Conservation (phyloP, 164 flowering plant species). For the Aristolochia californica region DNA sequence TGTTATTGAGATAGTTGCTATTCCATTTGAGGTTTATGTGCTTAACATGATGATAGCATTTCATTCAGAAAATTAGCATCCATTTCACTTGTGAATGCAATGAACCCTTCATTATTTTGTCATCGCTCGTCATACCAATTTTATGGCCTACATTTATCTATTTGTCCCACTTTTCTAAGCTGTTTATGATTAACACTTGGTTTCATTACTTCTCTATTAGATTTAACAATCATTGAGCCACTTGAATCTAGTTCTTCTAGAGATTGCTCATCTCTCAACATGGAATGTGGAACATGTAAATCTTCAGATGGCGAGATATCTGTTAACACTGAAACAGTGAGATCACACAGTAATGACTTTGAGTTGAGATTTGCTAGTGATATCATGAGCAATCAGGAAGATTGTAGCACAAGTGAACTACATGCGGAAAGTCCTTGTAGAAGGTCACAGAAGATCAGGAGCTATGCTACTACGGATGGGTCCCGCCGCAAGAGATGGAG, state of each 20-base stretch:
- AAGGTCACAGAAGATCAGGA: slow-evolving; percentile 37
- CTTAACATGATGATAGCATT: too few species aligned
- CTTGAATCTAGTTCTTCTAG: slow-evolving; percentile 23
- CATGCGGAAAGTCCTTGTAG: slow-evolving; percentile 22
- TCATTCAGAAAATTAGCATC: too few species aligned
- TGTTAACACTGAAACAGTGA: slow-evolving; percentile 22
- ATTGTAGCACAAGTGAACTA: slow-evolving; percentile 78
- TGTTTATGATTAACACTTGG: too few species aligned
- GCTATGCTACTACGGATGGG: slow-evolving; percentile 44
- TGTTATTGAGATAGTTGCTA: background rate
- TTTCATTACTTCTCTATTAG: too few species aligned
- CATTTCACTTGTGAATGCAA: too few species aligned
- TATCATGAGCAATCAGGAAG: slow-evolving; percentile 38
- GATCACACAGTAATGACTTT: slow-evolving; percentile 27
- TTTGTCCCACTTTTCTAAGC: too few species aligned
- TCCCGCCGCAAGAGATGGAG: slow-evolving; percentile 87
- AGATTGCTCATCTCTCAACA: slow-evolving; percentile 24
- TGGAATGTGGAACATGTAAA: slow-evolving; percentile 27
- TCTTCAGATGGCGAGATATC: slow-evolving; percentile 49
- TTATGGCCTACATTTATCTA: too few species aligned
- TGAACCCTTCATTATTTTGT: too few species aligned
- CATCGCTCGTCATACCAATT: too few species aligned
- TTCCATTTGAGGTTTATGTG: too few species aligned
- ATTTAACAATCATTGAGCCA: too few species aligned
- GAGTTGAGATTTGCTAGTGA: slow-evolving; percentile 51